Percentiles rank a stretch among this genome's conserved stretches.
Evolutionary conservation across 352 stramenopile genomes (phyloP).

Genomic region (Blastocystis sp.): DNA sequence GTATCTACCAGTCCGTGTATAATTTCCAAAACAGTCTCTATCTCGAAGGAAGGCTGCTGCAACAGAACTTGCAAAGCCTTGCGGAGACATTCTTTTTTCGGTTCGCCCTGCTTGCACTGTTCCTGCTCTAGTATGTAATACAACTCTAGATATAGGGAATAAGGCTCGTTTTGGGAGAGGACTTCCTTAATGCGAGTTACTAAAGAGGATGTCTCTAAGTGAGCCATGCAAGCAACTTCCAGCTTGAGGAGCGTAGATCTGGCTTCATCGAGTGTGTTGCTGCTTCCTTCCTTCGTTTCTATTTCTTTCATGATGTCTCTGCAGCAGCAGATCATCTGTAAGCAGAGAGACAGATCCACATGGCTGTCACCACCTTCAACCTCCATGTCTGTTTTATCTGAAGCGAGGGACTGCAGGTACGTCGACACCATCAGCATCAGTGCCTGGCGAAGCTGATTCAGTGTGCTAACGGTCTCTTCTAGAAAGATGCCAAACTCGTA

Average conservation of each 20-base stretch:
- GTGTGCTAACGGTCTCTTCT: neutral
- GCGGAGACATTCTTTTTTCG: conserved; percentile 44
- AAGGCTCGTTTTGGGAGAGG: neutral
- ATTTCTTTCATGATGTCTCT: neutral
- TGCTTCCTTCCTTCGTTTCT: neutral
- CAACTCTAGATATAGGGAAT: neutral
- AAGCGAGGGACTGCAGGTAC: neutral
- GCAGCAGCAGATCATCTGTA: neutral
- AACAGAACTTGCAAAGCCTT: conserved; percentile 3
- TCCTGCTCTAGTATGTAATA: conserved; percentile 44
- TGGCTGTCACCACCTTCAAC: neutral
- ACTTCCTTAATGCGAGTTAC: neutral
- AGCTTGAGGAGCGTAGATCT: neutral
- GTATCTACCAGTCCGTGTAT: neutral
- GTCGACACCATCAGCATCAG: conserved; percentile 16
- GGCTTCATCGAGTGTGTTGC: neutral
- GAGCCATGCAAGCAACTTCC: neutral
- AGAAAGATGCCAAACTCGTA: neutral
- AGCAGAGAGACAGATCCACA: neutral
- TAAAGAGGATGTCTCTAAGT: neutral
- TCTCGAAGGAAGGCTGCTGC: neutral
- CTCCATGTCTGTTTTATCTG: neutral
- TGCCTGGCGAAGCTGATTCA: neutral
- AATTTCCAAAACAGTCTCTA: neutral
- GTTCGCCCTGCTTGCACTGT: neutral